Conservation (phyloP, 176 grass and related monocot species). For the Typha latifolia region DNA sequence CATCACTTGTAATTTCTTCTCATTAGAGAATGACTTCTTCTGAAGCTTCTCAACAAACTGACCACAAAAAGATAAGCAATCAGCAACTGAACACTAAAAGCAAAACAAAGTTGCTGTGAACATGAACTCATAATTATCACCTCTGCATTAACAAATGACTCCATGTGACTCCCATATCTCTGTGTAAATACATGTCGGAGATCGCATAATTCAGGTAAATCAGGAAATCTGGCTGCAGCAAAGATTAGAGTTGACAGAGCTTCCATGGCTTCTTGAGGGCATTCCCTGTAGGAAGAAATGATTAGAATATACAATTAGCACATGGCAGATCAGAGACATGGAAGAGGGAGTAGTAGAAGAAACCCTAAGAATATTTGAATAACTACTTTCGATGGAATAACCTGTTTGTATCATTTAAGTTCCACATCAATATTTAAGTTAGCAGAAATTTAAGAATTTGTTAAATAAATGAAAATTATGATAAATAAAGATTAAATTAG, state of each 20-base stretch:
- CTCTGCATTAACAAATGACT: slow-evolving; percentile 78
- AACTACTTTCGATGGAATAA: background rate
- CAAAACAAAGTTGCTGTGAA: slow-evolving; percentile 17
- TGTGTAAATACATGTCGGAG: slow-evolving; percentile 61
- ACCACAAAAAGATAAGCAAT: slow-evolving; percentile 17
- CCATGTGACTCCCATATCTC: slow-evolving; percentile 53
- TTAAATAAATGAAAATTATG: too few relatives aligned
- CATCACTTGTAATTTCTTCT: slow-evolving; percentile 74
- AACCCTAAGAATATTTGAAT: slow-evolving; percentile 6
- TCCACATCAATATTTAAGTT: too few relatives aligned
- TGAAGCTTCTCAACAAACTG: slow-evolving; percentile 88
- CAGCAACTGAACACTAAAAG: slow-evolving; percentile 14
- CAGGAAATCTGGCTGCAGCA: slow-evolving; percentile 81
- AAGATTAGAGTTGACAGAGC: slow-evolving; percentile 86
- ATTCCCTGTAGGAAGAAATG: slow-evolving; percentile 47
- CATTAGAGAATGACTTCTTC: slow-evolving; percentile 63
- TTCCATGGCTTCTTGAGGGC: slow-evolving; percentile 89
- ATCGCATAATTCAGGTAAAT: slow-evolving; percentile 80
- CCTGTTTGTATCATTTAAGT: too few relatives aligned
- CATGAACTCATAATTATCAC: slow-evolving; percentile 28
- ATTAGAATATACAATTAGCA: slow-evolving; percentile 22
- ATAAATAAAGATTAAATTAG: too few relatives aligned
- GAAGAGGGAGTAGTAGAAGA: background rate
- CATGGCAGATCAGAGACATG: background rate
- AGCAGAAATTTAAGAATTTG: too few relatives aligned